These are phyloP conservation scores for Claviceps lovelessii DNA, from an alignment of 2,329 filamentous ascomycete genomes.

Conservation along the genomic window DNA sequence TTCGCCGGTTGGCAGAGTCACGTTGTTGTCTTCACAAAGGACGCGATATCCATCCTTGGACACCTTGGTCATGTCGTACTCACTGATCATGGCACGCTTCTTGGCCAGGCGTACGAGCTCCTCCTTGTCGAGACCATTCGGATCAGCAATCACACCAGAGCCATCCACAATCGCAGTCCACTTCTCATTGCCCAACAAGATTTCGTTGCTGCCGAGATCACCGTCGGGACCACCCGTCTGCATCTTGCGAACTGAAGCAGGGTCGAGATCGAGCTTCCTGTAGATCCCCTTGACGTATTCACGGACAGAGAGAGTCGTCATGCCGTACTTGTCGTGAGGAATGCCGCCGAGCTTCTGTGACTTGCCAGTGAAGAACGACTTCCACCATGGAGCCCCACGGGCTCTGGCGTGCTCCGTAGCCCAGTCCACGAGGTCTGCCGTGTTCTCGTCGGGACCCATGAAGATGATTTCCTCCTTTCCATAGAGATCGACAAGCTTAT, in stretches of 20 bases:
- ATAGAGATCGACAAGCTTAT: slow-evolving; percentile 90
- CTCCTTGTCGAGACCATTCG: slow-evolving; percentile 69
- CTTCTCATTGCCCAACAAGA: slow-evolving; percentile 87
- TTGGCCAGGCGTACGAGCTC: slow-evolving; percentile 78
- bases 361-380: slow-evolving; percentile 99
- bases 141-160: slow-evolving; percentile 85
- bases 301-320: slow-evolving; percentile 93
- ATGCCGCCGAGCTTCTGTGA: slow-evolving; percentile 92
- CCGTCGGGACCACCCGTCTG: slow-evolving; percentile 96
- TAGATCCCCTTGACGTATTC: slow-evolving; percentile 96
- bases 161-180: slow-evolving; percentile 95
- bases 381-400: slow-evolving; percentile 94
- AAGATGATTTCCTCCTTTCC: slow-evolving; percentile 95
- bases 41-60: slow-evolving; percentile 82
- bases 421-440: slow-evolving; percentile 92
- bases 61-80: slow-evolving; percentile 75
- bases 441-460: slow-evolving; percentile 98
- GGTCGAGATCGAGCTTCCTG: slow-evolving; percentile 83
- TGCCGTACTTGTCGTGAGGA: slow-evolving; percentile 88
- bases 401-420: slow-evolving; percentile 86
- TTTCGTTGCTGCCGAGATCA: slow-evolving; percentile 94
- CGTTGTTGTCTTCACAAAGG: slow-evolving; percentile 76
- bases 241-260: slow-evolving; percentile 74
- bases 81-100: slow-evolving; percentile 73
- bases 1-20: slow-evolving; percentile 80